Percentiles rank a stretch among this genome's conserved stretches.
phyloP scores from a whole-genome alignment of 2,329 filamentous ascomycete species.

The Fusarium sp. region DNA sequence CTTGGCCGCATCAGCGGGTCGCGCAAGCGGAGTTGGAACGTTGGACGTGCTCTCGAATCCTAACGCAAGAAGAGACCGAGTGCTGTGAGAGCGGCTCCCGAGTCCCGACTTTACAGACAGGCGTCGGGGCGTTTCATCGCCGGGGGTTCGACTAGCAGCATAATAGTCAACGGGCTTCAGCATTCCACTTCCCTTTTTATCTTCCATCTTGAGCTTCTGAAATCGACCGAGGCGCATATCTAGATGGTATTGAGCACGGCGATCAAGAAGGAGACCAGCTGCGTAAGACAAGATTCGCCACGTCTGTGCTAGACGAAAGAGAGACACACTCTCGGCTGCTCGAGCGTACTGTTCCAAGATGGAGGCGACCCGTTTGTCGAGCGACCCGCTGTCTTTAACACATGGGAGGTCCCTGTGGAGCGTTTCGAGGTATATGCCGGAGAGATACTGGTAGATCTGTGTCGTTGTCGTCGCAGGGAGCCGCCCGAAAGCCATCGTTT shows the following conservation, averaged over 20 bases:
- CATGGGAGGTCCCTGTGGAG: constrained; percentile 60
- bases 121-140: constrained; percentile 52
- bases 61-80: constrained; percentile 60
- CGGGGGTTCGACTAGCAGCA: constrained; percentile 41
- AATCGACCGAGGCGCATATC: constrained; percentile 57
- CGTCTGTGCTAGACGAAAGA: constrained; percentile 70
- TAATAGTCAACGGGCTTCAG: constrained; percentile 43
- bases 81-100: constrained; percentile 46
- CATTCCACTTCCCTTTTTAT: constrained; percentile 43
- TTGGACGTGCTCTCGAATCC: constrained; percentile 72
- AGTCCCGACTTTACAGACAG: constrained; percentile 43
- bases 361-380: constrained; percentile 57
- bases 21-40: constrained; percentile 66
- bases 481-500: constrained; percentile 69
- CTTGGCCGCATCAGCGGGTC: constrained; percentile 55
- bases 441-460: constrained; percentile 64
- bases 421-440: constrained; percentile 64
- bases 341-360: constrained; percentile 67
- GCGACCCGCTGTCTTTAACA: constrained; percentile 47
- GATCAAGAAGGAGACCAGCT: constrained; percentile 61
- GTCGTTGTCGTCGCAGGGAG: constrained; percentile 62
- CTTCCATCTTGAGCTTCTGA: constrained; percentile 47
- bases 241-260: constrained; percentile 66
- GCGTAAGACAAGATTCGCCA: constrained; percentile 69
- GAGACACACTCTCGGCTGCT: constrained; percentile 64